Percentiles rank a stretch among this genome's conserved stretches.
These are phyloP conservation scores for Scutellaria minor DNA, from an alignment of 257 asterid genomes.

Conservation along the genomic window DNA sequence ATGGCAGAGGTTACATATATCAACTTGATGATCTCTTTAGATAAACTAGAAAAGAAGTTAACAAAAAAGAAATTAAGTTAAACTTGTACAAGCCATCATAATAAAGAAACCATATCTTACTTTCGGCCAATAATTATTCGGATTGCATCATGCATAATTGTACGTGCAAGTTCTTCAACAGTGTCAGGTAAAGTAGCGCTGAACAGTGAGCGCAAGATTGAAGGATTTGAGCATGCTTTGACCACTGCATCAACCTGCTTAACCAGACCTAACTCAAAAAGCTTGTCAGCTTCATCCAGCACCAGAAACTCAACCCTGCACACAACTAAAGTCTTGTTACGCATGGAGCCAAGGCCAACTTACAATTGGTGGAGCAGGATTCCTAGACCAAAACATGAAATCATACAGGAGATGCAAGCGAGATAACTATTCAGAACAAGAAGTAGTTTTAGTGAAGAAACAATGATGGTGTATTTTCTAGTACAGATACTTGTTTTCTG, in stretches of 20 bases:
- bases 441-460: not conserved
- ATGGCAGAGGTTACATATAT: not conserved
- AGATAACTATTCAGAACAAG: slow-evolving; percentile 28
- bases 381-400: slow-evolving; percentile 1
- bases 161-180: slow-evolving; percentile 90
- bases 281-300: slow-evolving; percentile 93
- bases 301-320: slow-evolving; percentile 90
- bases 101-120: slow-evolving; percentile 48
- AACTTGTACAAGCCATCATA: slow-evolving; percentile 10
- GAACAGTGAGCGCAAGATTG: slow-evolving; percentile 75
- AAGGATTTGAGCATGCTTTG: slow-evolving; percentile 95
- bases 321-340: slow-evolving; percentile 13
- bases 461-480: not conserved
- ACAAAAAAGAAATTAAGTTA: slow-evolving; percentile 13
- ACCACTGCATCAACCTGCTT: slow-evolving; percentile 91
- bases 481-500: not conserved
- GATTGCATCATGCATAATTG: slow-evolving; percentile 93
- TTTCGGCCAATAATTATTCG: slow-evolving; percentile 88
- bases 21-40: not conserved
- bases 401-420: not conserved
- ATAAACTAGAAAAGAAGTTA: not conserved
- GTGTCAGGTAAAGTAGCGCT: slow-evolving; percentile 96
- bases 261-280: slow-evolving; percentile 87
- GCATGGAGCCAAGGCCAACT: slow-evolving; percentile 15
- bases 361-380: not conserved